Conservation (phyloP, 805 yeast species). For the Soucietia sequanensis region DNA sequence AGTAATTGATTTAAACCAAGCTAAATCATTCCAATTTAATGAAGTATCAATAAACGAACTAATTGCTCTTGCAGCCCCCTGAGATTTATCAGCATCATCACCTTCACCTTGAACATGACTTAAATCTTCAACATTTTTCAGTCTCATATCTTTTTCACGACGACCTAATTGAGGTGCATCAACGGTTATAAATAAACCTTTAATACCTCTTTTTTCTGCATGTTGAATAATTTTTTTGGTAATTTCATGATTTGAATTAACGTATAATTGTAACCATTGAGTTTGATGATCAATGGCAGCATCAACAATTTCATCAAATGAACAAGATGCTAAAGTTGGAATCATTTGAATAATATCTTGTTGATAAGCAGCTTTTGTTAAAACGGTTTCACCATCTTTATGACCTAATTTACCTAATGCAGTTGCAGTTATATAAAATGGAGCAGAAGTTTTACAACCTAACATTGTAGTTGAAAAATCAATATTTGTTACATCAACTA, state of each 20-base stretch:
- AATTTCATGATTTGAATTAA: conserved; percentile 27
- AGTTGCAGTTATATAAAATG: conserved; percentile 32
- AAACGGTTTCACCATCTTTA: conserved; percentile 28
- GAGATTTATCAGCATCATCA: conserved; percentile 59
- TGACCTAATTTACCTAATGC: conserved; percentile 29
- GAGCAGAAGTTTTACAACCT: conserved; percentile 19
- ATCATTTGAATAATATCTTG: conserved; percentile 34
- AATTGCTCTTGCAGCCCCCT: conserved; percentile 86
- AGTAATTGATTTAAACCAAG: conserved; percentile 40
- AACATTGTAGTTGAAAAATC: conserved; percentile 16
- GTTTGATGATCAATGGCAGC: conserved; percentile 22
- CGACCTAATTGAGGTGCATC: conserved; percentile 36
- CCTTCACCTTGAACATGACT: conserved; percentile 50
- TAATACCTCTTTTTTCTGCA: conserved; percentile 25
- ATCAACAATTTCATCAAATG: conserved; percentile 22
- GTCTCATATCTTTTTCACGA: conserved; percentile 47
- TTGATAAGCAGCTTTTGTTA: conserved; percentile 27
- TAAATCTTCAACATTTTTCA: conserved; percentile 17
- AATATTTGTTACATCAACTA: conserved; percentile 21
- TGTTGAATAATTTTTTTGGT: conserved; percentile 19
- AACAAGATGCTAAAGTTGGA: conserved; percentile 24
- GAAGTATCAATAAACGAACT: conserved; percentile 68
- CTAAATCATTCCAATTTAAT: conserved; percentile 37
- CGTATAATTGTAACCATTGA: conserved; percentile 32
- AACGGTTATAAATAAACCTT: conserved; percentile 32